Evolutionary conservation across 176 grass and related monocot species (phyloP).

Genomic region (Saccharum officinarum): DNA sequence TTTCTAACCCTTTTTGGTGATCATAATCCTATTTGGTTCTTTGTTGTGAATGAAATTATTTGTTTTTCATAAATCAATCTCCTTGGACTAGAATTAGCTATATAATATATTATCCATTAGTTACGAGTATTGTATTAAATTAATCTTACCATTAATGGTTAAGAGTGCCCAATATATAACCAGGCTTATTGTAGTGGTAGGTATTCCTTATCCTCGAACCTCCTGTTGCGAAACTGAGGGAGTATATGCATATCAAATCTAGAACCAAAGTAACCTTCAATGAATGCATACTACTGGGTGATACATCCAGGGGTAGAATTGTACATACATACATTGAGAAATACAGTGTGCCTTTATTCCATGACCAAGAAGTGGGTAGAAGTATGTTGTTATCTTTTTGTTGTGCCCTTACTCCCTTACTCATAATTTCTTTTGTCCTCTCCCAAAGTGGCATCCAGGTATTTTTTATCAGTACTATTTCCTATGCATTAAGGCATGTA

Average conservation of each 20-base stretch:
- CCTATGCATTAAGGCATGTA: not conserved
- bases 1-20: not conserved
- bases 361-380: not conserved
- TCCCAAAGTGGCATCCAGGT: not conserved
- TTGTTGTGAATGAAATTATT: not conserved
- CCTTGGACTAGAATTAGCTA: not conserved
- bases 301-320: not conserved
- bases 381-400: not conserved
- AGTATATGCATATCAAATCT: not conserved
- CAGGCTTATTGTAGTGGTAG: not conserved
- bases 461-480: not conserved
- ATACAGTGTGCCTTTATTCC: not conserved
- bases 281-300: not conserved
- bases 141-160: not conserved
- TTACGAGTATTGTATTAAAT: not conserved
- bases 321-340: not conserved
- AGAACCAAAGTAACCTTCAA: not conserved
- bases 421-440: not conserved
- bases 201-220: not conserved
- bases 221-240: not conserved
- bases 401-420: not conserved
- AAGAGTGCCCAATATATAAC: not conserved
- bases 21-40: not conserved
- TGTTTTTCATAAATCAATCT: not conserved
- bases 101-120: not conserved